These are phyloP conservation scores for Immersiporthe knoxdaviesiana DNA, from an alignment of 2,329 filamentous ascomycete genomes.

Conservation along the genomic window DNA sequence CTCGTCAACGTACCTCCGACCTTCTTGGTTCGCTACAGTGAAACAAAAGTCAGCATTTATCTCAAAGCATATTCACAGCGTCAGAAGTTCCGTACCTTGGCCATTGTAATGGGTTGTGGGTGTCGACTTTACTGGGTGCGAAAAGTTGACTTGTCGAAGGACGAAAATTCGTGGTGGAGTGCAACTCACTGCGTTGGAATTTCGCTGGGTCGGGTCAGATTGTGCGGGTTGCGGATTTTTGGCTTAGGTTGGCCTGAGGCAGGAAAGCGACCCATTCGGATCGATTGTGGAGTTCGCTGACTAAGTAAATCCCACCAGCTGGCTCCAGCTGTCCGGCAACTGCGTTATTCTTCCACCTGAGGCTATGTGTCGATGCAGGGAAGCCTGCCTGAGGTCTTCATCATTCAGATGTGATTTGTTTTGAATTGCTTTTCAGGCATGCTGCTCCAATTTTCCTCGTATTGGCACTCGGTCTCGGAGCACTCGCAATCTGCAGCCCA, in stretches of 20 bases:
- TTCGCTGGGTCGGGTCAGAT: slow-evolving; percentile 25
- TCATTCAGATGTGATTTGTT: not conserved
- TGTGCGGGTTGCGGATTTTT: slow-evolving; percentile 26
- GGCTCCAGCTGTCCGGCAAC: not conserved
- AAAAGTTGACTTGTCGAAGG: slow-evolving; percentile 28
- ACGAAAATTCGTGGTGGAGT: slow-evolving; percentile 21
- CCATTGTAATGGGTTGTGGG: slow-evolving; percentile 28
- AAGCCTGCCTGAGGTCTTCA: not conserved
- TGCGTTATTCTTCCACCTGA: not conserved
- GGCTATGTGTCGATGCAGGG: not conserved
- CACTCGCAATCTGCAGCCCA: not conserved
- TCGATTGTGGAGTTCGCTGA: not conserved
- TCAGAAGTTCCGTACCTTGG: slow-evolving; percentile 25
- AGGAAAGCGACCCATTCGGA: slow-evolving; percentile 11
- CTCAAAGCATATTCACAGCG: not conserved
- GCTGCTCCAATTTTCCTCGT: not conserved
- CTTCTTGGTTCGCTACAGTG: slow-evolving; percentile 79
- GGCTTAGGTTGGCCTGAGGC: slow-evolving; percentile 25
- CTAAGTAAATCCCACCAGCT: not conserved
- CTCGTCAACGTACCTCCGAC: slow-evolving; percentile 41
- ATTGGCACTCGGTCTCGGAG: not conserved
- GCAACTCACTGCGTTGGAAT: slow-evolving; percentile 22
- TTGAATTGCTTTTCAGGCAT: not conserved
- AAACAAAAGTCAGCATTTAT: slow-evolving; percentile 7
- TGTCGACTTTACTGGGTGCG: slow-evolving; percentile 30